Evolutionary conservation across 805 yeast species (phyloP).

Genomic region (Kodamaea sagamina): DNA sequence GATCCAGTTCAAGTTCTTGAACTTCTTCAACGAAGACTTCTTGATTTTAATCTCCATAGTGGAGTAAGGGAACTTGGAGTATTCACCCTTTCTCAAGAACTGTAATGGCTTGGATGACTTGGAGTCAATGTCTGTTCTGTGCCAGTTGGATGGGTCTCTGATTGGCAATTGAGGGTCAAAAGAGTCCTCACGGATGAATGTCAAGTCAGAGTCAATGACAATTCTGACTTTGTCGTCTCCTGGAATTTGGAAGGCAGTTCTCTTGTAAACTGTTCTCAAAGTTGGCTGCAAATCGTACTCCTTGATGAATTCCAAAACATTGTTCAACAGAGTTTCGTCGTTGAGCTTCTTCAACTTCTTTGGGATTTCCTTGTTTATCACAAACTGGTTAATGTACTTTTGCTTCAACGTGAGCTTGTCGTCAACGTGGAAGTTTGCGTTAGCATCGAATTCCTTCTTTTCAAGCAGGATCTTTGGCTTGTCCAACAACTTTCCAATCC

Average conservation of each 20-base stretch:
- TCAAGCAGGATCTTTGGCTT: slow-evolving; percentile 81
- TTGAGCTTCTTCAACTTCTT: slow-evolving; percentile 18
- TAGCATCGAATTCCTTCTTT: slow-evolving; percentile 65
- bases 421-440: slow-evolving; percentile 57
- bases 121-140: slow-evolving; percentile 86
- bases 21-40: slow-evolving; percentile 32
- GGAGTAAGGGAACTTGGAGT: slow-evolving; percentile 75
- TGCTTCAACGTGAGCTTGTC: slow-evolving; percentile 73
- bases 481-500: slow-evolving; percentile 82
- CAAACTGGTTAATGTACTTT: slow-evolving; percentile 75
- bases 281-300: slow-evolving; percentile 78
- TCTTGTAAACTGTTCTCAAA: slow-evolving; percentile 79
- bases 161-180: slow-evolving; percentile 84
- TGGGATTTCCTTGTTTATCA: slow-evolving; percentile 32
- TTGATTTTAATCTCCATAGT: slow-evolving; percentile 82
- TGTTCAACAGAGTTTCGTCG: slow-evolving; percentile 37
- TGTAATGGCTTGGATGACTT: slow-evolving; percentile 67
- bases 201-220: slow-evolving; percentile 83
- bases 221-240: slow-evolving; percentile 93
- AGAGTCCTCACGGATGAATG: slow-evolving; percentile 87
- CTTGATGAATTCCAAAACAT: slow-evolving; percentile 61
- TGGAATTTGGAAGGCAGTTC: slow-evolving; percentile 97
- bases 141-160: slow-evolving; percentile 89
- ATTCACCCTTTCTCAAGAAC: slow-evolving; percentile 83
- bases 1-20: slow-evolving; percentile 70